Percentiles rank a stretch among this genome's conserved stretches.
phyloP scores from a whole-genome alignment of 2,329 filamentous ascomycete species.

The Reticulascus tulasneorum region DNA sequence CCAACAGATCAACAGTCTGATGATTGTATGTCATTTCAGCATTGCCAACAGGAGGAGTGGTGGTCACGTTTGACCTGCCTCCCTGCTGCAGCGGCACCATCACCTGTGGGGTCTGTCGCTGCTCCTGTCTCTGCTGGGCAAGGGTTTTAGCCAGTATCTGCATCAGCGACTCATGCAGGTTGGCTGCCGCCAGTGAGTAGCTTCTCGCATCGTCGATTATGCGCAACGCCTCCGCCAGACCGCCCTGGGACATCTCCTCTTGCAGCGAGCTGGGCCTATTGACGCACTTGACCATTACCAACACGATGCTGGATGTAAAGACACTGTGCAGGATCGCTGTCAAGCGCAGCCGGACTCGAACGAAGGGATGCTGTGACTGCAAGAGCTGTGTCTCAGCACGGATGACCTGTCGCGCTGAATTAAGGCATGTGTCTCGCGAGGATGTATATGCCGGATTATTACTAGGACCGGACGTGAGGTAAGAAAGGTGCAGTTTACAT shows the following conservation, averaged over 20 bases:
- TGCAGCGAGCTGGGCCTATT: too few relatives aligned
- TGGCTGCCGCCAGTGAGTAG: constrained; percentile 11
- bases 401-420: constrained; percentile 31
- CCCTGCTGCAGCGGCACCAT: too few relatives aligned
- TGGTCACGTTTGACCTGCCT: constrained; percentile 5
- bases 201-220: constrained; percentile 16
- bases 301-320: constrained; percentile 32
- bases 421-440: constrained; percentile 31
- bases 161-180: constrained; percentile 18
- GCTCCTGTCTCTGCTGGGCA: too few relatives aligned
- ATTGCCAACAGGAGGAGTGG: not conserved
- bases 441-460: constrained; percentile 30
- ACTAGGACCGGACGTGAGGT: constrained; percentile 32
- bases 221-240: constrained; percentile 16
- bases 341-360: constrained; percentile 20
- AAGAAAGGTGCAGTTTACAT: constrained; percentile 33
- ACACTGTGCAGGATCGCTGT: constrained; percentile 33
- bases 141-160: constrained; percentile 16
- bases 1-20: too few relatives aligned
- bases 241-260: too few relatives aligned
- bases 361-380: constrained; percentile 19
- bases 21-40: not conserved
- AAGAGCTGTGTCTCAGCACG: constrained; percentile 30
- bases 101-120: too few relatives aligned
- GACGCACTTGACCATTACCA: constrained; percentile 35